A percentile compares a stretch with the other conserved stretches of the same genome.
Evolutionary conservation across 192 early-diverging fungal species (phyloP).

Genomic region (Glomus cerebriforme): DNA sequence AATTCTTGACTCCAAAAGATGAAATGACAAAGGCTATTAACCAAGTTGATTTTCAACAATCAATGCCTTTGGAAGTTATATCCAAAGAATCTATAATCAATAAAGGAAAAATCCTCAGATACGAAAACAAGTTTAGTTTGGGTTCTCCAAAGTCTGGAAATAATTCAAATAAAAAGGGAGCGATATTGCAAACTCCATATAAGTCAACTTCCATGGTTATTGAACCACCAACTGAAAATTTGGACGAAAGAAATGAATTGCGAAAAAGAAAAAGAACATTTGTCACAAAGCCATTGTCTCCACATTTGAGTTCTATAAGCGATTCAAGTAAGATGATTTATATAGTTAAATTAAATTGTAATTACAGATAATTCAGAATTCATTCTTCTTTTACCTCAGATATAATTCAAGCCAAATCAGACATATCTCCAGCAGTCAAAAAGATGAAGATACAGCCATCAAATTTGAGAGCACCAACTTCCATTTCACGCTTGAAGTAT

Average conservation of each 20-base stretch:
- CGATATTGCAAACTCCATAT: no score
- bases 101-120: no score
- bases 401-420: not conserved
- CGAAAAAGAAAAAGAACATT: not conserved
- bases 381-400: not conserved
- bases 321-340: not conserved
- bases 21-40: not conserved
- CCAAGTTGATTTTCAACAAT: not conserved
- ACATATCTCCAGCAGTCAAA: not conserved
- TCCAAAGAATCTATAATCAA: not conserved
- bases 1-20: not conserved
- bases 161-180: no score
- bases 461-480: not conserved
- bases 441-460: not conserved
- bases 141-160: no score
- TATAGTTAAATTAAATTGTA: not conserved
- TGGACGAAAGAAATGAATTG: not conserved
- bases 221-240: not conserved
- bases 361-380: no score
- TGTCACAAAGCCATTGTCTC: not conserved
- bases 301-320: not conserved
- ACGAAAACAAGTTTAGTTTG: no score
- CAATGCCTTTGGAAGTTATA: not conserved
- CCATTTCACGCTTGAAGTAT: not conserved
- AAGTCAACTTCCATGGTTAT: no score